phyloP scores from a whole-genome alignment of 768 basidiomycete genomes.

The Panus rudis region DNA sequence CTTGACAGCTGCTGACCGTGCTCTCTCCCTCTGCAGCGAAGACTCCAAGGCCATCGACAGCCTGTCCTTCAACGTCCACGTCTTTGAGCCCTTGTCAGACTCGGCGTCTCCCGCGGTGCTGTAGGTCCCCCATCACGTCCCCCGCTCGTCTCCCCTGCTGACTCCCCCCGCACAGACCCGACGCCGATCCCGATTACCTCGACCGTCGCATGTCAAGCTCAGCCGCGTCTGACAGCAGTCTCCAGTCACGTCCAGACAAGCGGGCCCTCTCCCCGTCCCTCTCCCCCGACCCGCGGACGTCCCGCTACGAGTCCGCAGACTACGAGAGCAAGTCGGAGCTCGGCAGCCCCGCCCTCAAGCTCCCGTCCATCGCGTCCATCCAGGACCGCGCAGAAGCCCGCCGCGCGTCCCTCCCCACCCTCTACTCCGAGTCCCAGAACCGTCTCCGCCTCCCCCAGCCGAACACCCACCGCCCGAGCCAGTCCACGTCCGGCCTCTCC shows the following conservation, averaged over 20 bases:
- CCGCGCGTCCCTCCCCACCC: conserved; percentile 57
- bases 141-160: conserved; percentile 1
- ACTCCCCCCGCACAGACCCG: conserved; percentile 14
- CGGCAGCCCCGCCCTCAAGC: conserved; percentile 50
- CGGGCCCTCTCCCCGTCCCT: conserved; percentile 48
- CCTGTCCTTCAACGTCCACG: conserved; percentile 28
- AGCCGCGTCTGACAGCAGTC: conserved; percentile 60
- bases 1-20: conserved; percentile 9
- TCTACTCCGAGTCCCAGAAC: conserved; percentile 40
- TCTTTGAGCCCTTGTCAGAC: conserved; percentile 39
- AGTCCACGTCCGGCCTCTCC: conserved; percentile 30
- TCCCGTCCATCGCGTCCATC: conserved; percentile 69
- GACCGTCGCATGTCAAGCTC: conserved; percentile 74
- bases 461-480: conserved; percentile 33
- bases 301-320: conserved; percentile 28
- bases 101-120: conserved; percentile 29
- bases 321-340: conserved; percentile 33
- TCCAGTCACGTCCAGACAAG: conserved; percentile 55
- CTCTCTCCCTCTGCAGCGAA: conserved; percentile 23
- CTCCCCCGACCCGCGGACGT: conserved; percentile 42
- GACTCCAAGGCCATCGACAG: conserved; percentile 33
- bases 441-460: conserved; percentile 57
- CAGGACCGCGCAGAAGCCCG: conserved; percentile 54
- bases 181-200: conserved; percentile 51
- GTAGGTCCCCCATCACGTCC: conserved; percentile 11